Evolutionary conservation across 768 basidiomycete species (phyloP), one percentile per base, ranked within the genome.

Genomic region (Boletus rex-veris): DNA sequence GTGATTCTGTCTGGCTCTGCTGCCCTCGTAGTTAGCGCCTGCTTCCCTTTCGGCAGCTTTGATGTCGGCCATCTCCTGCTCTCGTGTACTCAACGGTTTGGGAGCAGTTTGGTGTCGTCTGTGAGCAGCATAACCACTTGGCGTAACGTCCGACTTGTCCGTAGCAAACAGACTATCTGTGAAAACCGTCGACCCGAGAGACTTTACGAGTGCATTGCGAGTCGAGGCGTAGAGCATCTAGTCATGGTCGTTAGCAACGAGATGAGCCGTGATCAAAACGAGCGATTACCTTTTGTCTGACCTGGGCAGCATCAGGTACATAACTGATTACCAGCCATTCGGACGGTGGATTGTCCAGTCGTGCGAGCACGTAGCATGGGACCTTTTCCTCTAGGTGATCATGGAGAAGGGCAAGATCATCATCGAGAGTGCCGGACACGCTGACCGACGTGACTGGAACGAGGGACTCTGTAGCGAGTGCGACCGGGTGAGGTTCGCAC

Each of bases 161-260:
- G 88, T 91, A 2, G 91, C 91, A 64, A 89, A 91, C n/a, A 94
- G 72, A 36, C 80, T 77, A 66, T 89, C 85, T 3, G 79, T 79
- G 69, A 93, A 90, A 31, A 81, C 68, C 16, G 82, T 75, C 3
- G 92, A 85, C 41, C 90, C 90, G 4, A 95, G 77, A n/a, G 79
- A 74, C 67, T 82, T 90, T 28, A 84, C 76, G 19, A 94, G 77
- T 16, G 84, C 77, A 21, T 77, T 75, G 41, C 90, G 83, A 1
- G 86, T 85, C 4, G 92, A 86, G 19, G 92, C 90, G 69, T 93
- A 94, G 33, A 95, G 75, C 91, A 93, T 95, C 90, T 93, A 35
- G 8, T 38, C 28, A 49, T 10, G 21, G 5, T 45, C 18, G 35
- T 16, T 12, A 50, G 50, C 10, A 14, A 46, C 21, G 40, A 12